Base-by-base conservation (phyloP, 345 rosid genomes). In the Murraya koenigii region DNA sequence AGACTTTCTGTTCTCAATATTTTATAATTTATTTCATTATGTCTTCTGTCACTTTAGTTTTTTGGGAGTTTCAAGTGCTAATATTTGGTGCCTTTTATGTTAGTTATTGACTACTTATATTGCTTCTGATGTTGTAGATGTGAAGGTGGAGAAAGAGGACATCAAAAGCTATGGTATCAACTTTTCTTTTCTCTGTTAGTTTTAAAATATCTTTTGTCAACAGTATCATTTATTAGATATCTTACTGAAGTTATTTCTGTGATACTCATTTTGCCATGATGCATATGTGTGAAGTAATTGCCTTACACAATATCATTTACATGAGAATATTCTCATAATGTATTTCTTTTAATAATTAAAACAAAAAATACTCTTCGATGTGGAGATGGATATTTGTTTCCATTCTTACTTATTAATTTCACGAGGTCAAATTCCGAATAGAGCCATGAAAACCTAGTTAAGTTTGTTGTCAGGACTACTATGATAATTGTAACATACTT, bases 101-200 rank as follows among this genome's bases (percentile, higher is more conserved):
- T 13, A 36, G 23, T 36, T 68, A 54, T 82, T 63, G 14, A 56
- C 84, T 47, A 71, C 30, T 62, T 75, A 30, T 71, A 66, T 55
- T 82, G 22, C 68, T 86, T 80, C 39, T 79, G 70, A 60, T 74
- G 52, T 83, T 80, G 72, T 78, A 96, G 98, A 96, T 87, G 81
- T 87, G 32, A 96, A 93, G 84, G 84, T 77, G 19, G 98, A 93
- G 58, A 96, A 92, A 85, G 99, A 93, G 87, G 98, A 96, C 33
- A 72, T 83, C 41, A 96, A 91, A 87, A 88, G 74, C 85, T 88
- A 82, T 20, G 91, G 99, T 96, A 84, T 33, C 63, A 73, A 75
- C 15, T 69, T 28, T 67, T 56, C 56, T 65, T 35, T 15, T 77
- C 44, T 76, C 11, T 7, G 19, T 52, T 30, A 58, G 9, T 77